Evolutionary conservation across 2,329 filamentous ascomycete species (phyloP).

Genomic region (Cercospora zeina): DNA sequence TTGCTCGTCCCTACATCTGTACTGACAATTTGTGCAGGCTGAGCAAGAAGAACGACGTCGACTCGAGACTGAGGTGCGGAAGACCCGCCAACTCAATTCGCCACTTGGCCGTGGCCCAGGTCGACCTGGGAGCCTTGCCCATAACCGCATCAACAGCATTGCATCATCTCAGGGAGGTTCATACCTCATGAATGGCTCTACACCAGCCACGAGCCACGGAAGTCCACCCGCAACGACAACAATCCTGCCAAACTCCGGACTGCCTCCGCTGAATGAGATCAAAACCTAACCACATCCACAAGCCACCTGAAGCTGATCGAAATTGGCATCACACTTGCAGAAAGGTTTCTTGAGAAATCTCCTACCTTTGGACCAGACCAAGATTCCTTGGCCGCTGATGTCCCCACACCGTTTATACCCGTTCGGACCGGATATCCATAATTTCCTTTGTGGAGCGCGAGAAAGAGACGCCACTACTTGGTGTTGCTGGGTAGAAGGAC

Average conservation of each 20-base stretch:
- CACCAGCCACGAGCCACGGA: conserved; percentile 11
- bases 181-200: conserved; percentile 10
- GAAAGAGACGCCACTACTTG: neutral
- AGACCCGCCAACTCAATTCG: conserved; percentile 48
- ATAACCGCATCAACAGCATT: conserved; percentile 21
- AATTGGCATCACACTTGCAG: neutral
- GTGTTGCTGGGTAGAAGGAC: neutral
- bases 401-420: neutral
- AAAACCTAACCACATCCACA: neutral
- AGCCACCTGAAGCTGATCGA: neutral
- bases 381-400: neutral
- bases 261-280: neutral
- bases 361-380: neutral
- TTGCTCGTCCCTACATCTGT: neutral
- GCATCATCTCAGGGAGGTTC: conserved; percentile 16
- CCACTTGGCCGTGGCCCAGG: conserved; percentile 25
- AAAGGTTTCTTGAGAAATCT: neutral
- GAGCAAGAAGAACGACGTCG: conserved; percentile 71
- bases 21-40: conserved; percentile 50
- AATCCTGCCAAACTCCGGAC: neutral
- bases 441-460: neutral
- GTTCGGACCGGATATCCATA: neutral
- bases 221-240: conserved; percentile 5
- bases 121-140: conserved; percentile 18
- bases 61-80: conserved; percentile 64